Percentiles rank a stretch among this genome's conserved stretches.
phyloP scores from a whole-genome alignment of 139 green algal species.

The Volvox reticuliferus region DNA sequence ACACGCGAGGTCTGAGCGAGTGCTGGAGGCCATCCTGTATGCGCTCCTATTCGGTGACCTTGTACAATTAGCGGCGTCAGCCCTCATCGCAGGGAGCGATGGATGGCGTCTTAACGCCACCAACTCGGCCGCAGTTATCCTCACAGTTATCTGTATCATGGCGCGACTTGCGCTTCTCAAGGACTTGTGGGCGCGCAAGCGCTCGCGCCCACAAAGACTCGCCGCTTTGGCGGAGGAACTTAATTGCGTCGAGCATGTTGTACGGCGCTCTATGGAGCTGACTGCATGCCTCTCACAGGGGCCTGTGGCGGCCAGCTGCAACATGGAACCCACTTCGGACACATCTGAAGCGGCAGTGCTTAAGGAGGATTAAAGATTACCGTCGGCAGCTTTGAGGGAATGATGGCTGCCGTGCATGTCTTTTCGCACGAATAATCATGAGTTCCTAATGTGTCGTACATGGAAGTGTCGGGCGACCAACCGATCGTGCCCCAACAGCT shows the following conservation, averaged over 20 bases:
- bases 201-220: not conserved
- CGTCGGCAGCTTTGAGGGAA: no score
- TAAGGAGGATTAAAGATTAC: not conserved
- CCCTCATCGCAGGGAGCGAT: not conserved
- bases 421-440: not conserved
- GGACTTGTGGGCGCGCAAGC: not conserved
- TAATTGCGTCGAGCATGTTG: not conserved
- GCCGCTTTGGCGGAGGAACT: constrained; percentile 4
- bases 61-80: not conserved
- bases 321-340: not conserved
- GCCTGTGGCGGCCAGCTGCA: not conserved
- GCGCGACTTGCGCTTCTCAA: not conserved
- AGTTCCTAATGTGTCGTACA: not conserved
- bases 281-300: not conserved
- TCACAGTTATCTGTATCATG: not conserved
- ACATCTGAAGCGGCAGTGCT: not conserved
- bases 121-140: not conserved
- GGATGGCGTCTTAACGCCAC: not conserved
- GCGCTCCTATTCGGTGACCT: constrained; percentile 1
- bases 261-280: constrained; percentile 17
- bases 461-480: not conserved
- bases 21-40: not conserved
- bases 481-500: not conserved
- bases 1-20: not conserved
- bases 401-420: not conserved